Evolutionary conservation across 2,329 filamentous ascomycete species (phyloP).

Genomic region (Rutstroemia sp.): DNA sequence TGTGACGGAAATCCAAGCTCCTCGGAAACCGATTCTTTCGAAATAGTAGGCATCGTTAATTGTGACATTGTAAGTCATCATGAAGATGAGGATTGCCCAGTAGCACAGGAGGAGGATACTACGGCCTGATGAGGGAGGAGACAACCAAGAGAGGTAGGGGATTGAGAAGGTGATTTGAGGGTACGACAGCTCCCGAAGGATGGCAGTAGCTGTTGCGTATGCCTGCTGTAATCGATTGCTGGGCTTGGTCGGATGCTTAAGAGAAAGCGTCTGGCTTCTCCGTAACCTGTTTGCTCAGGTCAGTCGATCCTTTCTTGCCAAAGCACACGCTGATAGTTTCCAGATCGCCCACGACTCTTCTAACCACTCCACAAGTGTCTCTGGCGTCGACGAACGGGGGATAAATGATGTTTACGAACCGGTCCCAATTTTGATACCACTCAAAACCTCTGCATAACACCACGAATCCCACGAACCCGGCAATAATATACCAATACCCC

Average conservation of each 20-base stretch:
- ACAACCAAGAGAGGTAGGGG: conserved; percentile 45
- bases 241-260: conserved; percentile 46
- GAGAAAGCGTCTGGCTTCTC: conserved; percentile 29
- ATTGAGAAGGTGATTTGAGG: conserved; percentile 45
- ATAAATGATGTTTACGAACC: conserved; percentile 12
- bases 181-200: conserved; percentile 48
- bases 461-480: conserved; percentile 31
- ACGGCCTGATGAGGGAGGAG: conserved; percentile 51
- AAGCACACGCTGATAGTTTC: too few relatives aligned
- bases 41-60: conserved; percentile 48
- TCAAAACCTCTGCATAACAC: conserved; percentile 16
- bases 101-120: conserved; percentile 46
- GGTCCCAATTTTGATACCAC: conserved; percentile 17
- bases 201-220: conserved; percentile 53
- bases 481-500: conserved; percentile 53
- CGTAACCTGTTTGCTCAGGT: conserved; percentile 35
- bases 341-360: too few relatives aligned
- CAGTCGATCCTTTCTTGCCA: neutral
- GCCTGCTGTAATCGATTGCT: conserved; percentile 37
- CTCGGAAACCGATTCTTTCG: conserved; percentile 60
- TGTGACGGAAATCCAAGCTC: conserved; percentile 57
- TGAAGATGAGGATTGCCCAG: conserved; percentile 51
- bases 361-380: neutral
- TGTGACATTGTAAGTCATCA: conserved; percentile 45
- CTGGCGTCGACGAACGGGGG: neutral